Evolutionary conservation across 257 asterid species (phyloP).

Genomic region (Solanum megistacrolobum): DNA sequence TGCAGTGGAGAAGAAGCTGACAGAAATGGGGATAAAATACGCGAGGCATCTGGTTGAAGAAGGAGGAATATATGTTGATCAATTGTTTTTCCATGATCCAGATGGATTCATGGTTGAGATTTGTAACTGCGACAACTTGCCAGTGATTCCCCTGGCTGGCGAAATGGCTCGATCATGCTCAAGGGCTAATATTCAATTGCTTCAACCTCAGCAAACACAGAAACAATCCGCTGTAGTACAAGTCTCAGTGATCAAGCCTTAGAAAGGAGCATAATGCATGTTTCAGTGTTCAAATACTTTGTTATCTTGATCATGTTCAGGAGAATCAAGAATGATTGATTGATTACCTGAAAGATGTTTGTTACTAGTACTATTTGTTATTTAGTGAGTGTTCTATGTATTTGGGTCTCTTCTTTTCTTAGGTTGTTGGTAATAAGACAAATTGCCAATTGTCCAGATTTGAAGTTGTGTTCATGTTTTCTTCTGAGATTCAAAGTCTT

Average conservation of each 20-base stretch:
- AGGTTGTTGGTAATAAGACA: neutral
- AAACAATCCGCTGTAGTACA: conserved; percentile 33
- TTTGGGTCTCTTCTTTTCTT: neutral
- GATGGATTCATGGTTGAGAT: conserved; percentile 96
- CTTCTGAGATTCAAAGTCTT: neutral
- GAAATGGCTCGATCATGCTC: conserved; percentile 73
- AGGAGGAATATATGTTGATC: conserved; percentile 84
- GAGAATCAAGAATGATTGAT: neutral
- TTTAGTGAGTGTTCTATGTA: neutral
- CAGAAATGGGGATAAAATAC: conserved; percentile 58
- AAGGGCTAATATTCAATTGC: conserved; percentile 45
- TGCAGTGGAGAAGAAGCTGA: conserved; percentile 79
- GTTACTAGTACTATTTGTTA: neutral
- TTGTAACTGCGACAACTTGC: conserved; percentile 90
- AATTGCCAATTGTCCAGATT: neutral
- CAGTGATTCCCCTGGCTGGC: conserved; percentile 64
- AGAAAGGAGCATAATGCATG: neutral
- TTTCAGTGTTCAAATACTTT: neutral
- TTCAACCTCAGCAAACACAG: conserved; percentile 38
- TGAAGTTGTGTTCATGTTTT: neutral
- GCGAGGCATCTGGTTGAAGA: conserved; percentile 77
- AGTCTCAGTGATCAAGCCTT: conserved; percentile 10
- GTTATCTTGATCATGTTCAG: neutral
- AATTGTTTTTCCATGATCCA: conserved; percentile 88
- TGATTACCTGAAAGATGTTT: neutral